Conservation (phyloP, 768 basidiomycete species). For the Lactifluus pinguis region DNA sequence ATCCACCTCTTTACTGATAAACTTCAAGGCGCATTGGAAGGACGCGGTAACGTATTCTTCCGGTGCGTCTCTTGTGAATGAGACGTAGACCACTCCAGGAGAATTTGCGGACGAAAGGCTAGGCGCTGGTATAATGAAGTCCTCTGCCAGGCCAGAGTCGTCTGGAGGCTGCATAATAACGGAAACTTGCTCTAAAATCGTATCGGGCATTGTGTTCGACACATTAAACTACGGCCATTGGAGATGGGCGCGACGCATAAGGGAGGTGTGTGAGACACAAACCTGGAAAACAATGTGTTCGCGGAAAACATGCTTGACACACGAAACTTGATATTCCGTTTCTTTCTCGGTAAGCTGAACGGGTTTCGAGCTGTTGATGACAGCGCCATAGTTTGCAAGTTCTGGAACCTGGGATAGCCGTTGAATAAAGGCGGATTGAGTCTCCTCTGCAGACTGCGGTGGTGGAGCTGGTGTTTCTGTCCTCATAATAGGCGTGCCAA, state of each 20-base stretch:
- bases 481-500: conserved; percentile 58
- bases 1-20: conserved; percentile 95
- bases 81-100: conserved; percentile 86
- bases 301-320: conserved; percentile 94
- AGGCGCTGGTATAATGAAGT: conserved; percentile 85
- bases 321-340: conserved; percentile 95
- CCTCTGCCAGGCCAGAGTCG: conserved; percentile 73
- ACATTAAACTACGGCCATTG: conserved; percentile 72
- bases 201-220: conserved; percentile 92
- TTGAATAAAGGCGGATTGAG: conserved; percentile 76
- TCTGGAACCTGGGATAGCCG: conserved; percentile 85
- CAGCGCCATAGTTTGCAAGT: conserved; percentile 72
- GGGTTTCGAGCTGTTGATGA: conserved; percentile 73
- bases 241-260: conserved; percentile 10
- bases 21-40: conserved; percentile 88
- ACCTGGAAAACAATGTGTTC: conserved; percentile 97
- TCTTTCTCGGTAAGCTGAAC: conserved; percentile 89
- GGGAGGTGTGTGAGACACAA: conserved; percentile 19
- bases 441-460: conserved; percentile 78
- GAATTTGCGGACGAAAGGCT: conserved; percentile 60
- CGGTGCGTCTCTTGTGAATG: conserved; percentile 78
- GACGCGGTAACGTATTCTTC: conserved; percentile 72
- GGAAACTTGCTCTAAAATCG: conserved; percentile 88
- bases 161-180: conserved; percentile 83
- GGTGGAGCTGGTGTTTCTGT: conserved; percentile 52